These are phyloP conservation scores for Turnera subulata DNA, from an alignment of 345 rosid genomes.

Conservation along the genomic window DNA sequence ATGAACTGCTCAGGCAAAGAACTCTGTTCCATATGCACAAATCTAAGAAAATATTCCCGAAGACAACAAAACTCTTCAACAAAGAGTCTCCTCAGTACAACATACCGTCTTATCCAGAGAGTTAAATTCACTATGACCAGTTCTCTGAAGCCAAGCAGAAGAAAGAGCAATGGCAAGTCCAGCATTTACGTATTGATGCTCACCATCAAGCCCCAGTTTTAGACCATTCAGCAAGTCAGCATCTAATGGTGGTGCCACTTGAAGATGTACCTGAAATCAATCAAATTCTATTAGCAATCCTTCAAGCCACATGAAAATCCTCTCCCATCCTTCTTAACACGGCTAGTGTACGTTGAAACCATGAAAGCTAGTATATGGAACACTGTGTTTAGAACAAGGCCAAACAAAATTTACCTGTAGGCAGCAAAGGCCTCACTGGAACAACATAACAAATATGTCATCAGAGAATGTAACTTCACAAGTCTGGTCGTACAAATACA, in stretches of 20 bases:
- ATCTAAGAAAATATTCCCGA: constrained; percentile 4
- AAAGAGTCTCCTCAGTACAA: neutral
- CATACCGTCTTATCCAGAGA: constrained; percentile 54
- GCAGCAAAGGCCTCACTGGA: no score
- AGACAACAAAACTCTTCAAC: neutral
- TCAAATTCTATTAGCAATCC: neutral
- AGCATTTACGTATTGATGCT: constrained; percentile 89
- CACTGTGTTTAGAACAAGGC: no score
- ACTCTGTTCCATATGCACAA: constrained; percentile 41
- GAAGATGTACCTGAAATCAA: constrained; percentile 62
- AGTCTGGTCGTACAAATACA: no score
- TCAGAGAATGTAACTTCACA: no score
- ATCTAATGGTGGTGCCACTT: constrained; percentile 61
- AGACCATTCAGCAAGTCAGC: constrained; percentile 51
- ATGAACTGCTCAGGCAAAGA: constrained; percentile 74
- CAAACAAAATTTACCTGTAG: no score
- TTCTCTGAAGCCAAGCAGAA: constrained; percentile 74
- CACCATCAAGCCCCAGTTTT: constrained; percentile 88
- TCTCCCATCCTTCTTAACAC: no score
- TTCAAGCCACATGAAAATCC: no score
- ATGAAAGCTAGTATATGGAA: neutral
- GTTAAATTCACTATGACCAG: constrained; percentile 51
- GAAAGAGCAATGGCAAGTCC: constrained; percentile 81
- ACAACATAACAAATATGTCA: no score
- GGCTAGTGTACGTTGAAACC: no score